Conservation (phyloP, 2,329 filamentous ascomycete species). For the Alternaria solani region DNA sequence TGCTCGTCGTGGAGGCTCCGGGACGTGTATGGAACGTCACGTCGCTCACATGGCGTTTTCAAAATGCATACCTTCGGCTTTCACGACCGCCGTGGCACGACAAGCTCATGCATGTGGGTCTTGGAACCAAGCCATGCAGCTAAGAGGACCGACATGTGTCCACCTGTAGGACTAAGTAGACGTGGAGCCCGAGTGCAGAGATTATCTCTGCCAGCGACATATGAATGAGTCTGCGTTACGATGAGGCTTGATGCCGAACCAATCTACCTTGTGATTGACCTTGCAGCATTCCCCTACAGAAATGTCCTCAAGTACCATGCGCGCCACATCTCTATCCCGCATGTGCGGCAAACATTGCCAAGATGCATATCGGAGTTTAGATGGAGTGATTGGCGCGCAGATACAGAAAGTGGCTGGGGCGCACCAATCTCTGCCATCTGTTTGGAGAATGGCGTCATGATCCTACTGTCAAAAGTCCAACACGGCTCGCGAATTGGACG, state of each 20-base stretch:
- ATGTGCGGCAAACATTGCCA: constrained; percentile 3
- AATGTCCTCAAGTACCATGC: not conserved
- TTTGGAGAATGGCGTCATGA: constrained; percentile 14
- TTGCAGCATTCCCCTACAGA: not conserved
- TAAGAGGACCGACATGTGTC: constrained; percentile 5
- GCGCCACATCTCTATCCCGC: not conserved
- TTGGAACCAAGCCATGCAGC: not conserved
- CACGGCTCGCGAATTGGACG: constrained; percentile 8
- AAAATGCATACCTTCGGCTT: constrained; percentile 10
- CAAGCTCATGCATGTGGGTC: constrained; percentile 7
- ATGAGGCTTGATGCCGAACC: no score
- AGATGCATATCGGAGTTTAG: constrained; percentile 7
- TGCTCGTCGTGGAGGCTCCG: not conserved
- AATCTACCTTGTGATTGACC: not conserved
- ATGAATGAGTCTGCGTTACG: no score
- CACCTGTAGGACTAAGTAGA: constrained; percentile 1
- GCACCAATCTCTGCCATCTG: constrained; percentile 9
- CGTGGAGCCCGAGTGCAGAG: constrained; percentile 7
- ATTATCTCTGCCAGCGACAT: constrained; percentile 5
- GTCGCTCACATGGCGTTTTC: not conserved
- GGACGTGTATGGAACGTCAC: not conserved
- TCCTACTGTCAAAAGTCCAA: not conserved
- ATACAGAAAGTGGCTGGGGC: constrained; percentile 10
- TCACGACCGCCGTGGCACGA: not conserved
- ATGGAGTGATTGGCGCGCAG: constrained; percentile 13